A percentile compares a stretch with the other conserved stretches of the same genome.
Conservation (phyloP, 106 monocot species). For the Dendrobium huoshanense region DNA sequence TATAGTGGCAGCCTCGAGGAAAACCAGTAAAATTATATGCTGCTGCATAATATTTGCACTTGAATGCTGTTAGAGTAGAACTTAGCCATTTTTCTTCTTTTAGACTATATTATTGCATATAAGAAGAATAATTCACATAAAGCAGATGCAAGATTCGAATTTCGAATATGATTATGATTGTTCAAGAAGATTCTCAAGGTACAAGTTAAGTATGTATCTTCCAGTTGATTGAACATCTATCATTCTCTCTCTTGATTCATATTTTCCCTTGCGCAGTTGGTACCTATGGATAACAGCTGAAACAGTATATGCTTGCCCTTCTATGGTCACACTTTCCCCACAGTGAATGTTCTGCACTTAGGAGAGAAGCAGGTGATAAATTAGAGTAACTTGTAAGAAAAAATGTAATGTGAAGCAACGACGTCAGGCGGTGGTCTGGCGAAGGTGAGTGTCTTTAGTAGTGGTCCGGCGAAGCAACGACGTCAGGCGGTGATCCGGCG, state of each 20-base stretch:
- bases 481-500: too few relatives aligned
- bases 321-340: conserved; percentile 86
- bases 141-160: not conserved
- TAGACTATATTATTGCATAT: not conserved
- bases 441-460: too few relatives aligned
- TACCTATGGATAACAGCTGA: conserved; percentile 77
- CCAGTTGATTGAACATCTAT: conserved; percentile 84
- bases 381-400: not conserved
- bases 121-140: not conserved
- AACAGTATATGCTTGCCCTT: conserved; percentile 74
- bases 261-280: conserved; percentile 81
- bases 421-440: too few relatives aligned
- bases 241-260: conserved; percentile 89
- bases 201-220: conserved; percentile 84
- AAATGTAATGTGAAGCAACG: too few relatives aligned
- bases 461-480: too few relatives aligned
- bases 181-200: conserved; percentile 64
- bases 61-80: too few relatives aligned
- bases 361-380: not conserved
- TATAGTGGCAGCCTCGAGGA: too few relatives aligned
- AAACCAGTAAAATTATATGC: too few relatives aligned
- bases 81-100: not conserved
- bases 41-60: too few relatives aligned
- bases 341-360: conserved; percentile 73
- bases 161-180: conserved; percentile 33